Evolutionary conservation across 495 filamentous ascomycete species (phyloP).

Genomic region (Tuber borchii): DNA sequence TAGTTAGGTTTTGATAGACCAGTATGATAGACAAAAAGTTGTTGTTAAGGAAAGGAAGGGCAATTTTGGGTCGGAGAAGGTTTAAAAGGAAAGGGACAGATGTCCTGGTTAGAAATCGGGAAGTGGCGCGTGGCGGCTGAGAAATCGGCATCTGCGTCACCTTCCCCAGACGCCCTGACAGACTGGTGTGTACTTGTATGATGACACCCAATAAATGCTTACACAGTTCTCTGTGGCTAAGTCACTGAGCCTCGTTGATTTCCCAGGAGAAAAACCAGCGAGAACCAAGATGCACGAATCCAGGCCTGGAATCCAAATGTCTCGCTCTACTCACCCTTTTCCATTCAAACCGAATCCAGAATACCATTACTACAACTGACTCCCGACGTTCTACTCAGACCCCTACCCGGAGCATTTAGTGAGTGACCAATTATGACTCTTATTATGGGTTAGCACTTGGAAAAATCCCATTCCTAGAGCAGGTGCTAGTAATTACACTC

Average conservation of each 20-base stretch:
- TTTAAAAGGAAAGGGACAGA: not conserved
- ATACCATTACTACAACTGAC: not conserved
- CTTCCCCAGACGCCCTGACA: not conserved
- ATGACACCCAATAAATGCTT: not conserved
- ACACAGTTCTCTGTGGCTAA: not conserved
- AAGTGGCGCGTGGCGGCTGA: constrained; percentile 1
- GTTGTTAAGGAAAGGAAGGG: not conserved
- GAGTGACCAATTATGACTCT: not conserved
- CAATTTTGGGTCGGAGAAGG: not conserved
- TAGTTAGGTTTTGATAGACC: not conserved
- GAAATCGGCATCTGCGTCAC: not conserved
- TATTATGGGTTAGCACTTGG: not conserved
- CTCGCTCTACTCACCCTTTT: not conserved
- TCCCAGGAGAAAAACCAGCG: too few relatives aligned
- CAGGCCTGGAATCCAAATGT: not conserved
- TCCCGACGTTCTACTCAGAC: not conserved
- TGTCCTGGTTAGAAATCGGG: not conserved
- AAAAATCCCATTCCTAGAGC: not conserved
- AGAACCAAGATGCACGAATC: not conserved
- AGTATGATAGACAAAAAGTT: not conserved
- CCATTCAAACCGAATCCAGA: not conserved
- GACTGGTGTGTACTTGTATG: not conserved
- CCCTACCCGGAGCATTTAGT: not conserved
- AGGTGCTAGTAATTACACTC: not conserved
- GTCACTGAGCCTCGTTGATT: not conserved